A percentile compares a stretch with the other conserved stretches of the same genome.
phyloP scores from a whole-genome alignment of 2,329 filamentous ascomycete genomes.

The Fusarium floridanum region DNA sequence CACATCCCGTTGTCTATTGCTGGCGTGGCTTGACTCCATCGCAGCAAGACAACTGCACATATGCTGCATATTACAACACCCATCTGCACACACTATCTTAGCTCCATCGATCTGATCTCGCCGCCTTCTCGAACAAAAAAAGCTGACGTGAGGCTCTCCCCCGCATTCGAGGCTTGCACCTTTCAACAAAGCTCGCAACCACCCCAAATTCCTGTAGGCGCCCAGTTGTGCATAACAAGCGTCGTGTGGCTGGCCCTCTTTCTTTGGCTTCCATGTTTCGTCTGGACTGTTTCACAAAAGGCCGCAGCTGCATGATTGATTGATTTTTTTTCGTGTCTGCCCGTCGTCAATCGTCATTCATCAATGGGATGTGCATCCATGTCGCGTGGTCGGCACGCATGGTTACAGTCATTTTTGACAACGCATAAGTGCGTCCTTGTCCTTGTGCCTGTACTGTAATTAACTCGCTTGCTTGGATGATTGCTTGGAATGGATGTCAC shows the following conservation, averaged over 20 bases:
- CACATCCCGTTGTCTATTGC: neutral
- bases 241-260: conserved; percentile 1
- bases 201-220: neutral
- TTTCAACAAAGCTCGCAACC: too few species aligned
- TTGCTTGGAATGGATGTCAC: neutral
- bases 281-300: conserved; percentile 12
- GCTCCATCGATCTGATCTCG: conserved; percentile 5
- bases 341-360: neutral
- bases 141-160: conserved; percentile 3
- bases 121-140: neutral
- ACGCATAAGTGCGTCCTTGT: conserved; percentile 7
- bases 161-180: conserved; percentile 12
- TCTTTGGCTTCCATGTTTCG: neutral
- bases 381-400: conserved; percentile 13
- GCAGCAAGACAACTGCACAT: neutral
- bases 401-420: conserved; percentile 10
- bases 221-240: conserved; percentile 4
- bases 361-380: neutral
- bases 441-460: neutral
- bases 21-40: neutral
- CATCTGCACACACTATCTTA: neutral
- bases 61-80: neutral
- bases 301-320: neutral
- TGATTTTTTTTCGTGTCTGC: neutral
- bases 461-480: neutral